A percentile compares a stretch with the other conserved stretches of the same genome.
These are phyloP conservation scores for Kodamaea sagamina DNA, from an alignment of 805 yeast species.

Conservation along the genomic window DNA sequence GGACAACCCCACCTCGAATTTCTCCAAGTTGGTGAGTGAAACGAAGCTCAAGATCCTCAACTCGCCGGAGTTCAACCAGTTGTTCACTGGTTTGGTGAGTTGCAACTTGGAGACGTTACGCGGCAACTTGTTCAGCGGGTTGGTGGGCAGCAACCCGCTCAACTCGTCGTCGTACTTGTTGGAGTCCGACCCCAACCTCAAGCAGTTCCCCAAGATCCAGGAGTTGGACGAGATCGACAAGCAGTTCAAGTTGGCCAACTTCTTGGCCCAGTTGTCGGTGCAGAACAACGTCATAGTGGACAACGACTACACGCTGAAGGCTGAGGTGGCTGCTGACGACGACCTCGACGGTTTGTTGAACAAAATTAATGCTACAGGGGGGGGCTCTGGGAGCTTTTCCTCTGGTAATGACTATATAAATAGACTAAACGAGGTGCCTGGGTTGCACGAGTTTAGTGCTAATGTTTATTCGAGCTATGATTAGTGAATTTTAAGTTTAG, in stretches of 20 bases:
- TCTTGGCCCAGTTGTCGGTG: slow-evolving; percentile 66
- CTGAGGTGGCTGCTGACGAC: slow-evolving; percentile 15
- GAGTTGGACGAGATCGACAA: slow-evolving; percentile 18
- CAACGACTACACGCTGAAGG: slow-evolving; percentile 36
- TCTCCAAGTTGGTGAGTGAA: slow-evolving; percentile 46
- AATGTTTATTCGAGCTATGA: slow-evolving; percentile 82
- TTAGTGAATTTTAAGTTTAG: slow-evolving; percentile 15
- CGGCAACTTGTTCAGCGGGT: slow-evolving; percentile 31
- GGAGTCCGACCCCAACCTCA: slow-evolving; percentile 14
- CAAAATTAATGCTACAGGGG: slow-evolving; percentile 35
- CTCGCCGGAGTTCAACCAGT: slow-evolving; percentile 25
- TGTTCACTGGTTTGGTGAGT: slow-evolving; percentile 36
- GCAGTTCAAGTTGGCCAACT: slow-evolving; percentile 59
- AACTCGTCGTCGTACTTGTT: slow-evolving; percentile 15
- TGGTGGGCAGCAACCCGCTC: slow-evolving; percentile 16
- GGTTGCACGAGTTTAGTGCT: slow-evolving; percentile 85
- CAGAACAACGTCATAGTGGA: slow-evolving; percentile 58
- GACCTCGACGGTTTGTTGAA: slow-evolving; percentile 36
- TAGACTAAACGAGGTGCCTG: slow-evolving; percentile 46
- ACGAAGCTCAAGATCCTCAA: slow-evolving; percentile 43
- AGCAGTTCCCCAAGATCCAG: slow-evolving; percentile 17
- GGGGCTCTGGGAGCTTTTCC: slow-evolving; percentile 21
- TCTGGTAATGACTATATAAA: slow-evolving; percentile 44
- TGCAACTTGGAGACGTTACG: slow-evolving; percentile 38
- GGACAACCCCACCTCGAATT: slow-evolving; percentile 38